phyloP scores from a whole-genome alignment of 305 asterid species.

The Solanum hybrid region DNA sequence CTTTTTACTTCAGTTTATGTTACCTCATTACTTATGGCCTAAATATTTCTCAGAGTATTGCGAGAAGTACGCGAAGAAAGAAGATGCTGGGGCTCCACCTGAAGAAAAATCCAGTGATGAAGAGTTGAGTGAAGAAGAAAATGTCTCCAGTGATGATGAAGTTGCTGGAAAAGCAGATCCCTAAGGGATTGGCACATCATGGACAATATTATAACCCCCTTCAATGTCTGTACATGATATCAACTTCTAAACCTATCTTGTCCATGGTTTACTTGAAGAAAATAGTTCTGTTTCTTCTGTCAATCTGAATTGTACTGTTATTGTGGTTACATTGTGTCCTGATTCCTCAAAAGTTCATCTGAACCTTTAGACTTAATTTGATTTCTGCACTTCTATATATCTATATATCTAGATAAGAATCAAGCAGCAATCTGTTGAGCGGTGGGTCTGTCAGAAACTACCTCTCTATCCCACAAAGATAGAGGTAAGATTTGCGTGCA shows the following conservation, averaged over 20 bases:
- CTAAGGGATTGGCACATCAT: slow-evolving; percentile 22
- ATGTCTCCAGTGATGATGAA: slow-evolving; percentile 61
- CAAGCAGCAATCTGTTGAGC: neutral
- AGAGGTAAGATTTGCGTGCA: neutral
- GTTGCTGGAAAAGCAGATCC: slow-evolving; percentile 71
- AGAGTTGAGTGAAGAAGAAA: slow-evolving; percentile 62
- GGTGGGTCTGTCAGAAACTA: neutral
- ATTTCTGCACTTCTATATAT: neutral
- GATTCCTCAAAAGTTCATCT: neutral
- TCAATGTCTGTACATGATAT: neutral
- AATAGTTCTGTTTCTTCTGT: neutral
- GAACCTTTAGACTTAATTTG: neutral
- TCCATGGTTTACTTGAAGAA: neutral
- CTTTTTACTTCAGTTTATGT: neutral
- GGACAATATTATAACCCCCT: neutral
- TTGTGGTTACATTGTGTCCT: neutral
- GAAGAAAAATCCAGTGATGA: slow-evolving; percentile 68
- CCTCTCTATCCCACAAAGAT: neutral
- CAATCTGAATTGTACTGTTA: neutral
- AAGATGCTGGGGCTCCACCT: slow-evolving; percentile 61
- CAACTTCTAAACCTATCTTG: neutral
- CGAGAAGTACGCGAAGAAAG: slow-evolving; percentile 69
- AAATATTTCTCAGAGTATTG: slow-evolving; percentile 44
- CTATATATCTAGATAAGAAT: neutral
- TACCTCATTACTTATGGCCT: neutral